These are phyloP conservation scores for Colletotrichum ledebouriae DNA, from an alignment of 2,329 filamentous ascomycete genomes.

Conservation along the genomic window DNA sequence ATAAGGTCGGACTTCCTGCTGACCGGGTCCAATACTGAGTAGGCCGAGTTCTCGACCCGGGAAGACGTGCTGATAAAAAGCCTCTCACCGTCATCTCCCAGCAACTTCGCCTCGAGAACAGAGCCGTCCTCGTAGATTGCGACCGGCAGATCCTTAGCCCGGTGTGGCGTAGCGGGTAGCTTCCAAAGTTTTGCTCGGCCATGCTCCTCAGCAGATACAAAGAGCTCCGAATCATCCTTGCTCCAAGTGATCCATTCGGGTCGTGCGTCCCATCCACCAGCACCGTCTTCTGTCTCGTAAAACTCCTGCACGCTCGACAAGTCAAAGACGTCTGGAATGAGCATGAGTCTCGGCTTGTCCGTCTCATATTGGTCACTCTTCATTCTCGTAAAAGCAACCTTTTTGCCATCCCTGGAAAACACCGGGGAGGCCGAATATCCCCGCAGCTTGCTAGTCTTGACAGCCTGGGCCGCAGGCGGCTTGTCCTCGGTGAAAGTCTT, in stretches of 20 bases:
- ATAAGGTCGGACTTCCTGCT: constrained; percentile 57
- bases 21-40: constrained; percentile 68
- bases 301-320: constrained; percentile 72
- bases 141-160: constrained; percentile 62
- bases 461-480: constrained; percentile 64
- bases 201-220: constrained; percentile 79
- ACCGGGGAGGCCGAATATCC: constrained; percentile 77
- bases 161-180: constrained; percentile 67
- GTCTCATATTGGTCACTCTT: constrained; percentile 81
- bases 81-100: constrained; percentile 60
- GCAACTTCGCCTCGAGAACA: constrained; percentile 65
- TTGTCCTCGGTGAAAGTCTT: constrained; percentile 68
- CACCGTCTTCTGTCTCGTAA: constrained; percentile 71
- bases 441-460: constrained; percentile 68
- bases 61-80: constrained; percentile 78
- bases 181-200: constrained; percentile 74
- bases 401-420: constrained; percentile 80
- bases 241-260: constrained; percentile 71
- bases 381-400: constrained; percentile 85
- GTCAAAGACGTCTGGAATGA: constrained; percentile 72
- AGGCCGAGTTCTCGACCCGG: constrained; percentile 79
- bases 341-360: constrained; percentile 78
- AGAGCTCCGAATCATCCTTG: constrained; percentile 72
- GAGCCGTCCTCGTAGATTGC: constrained; percentile 67
- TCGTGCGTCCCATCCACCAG: constrained; percentile 72